A percentile compares a stretch with the other conserved stretches of the same genome.
These are phyloP conservation scores for Penicillium arizonense DNA, from an alignment of 495 filamentous ascomycete genomes.

Conservation along the genomic window DNA sequence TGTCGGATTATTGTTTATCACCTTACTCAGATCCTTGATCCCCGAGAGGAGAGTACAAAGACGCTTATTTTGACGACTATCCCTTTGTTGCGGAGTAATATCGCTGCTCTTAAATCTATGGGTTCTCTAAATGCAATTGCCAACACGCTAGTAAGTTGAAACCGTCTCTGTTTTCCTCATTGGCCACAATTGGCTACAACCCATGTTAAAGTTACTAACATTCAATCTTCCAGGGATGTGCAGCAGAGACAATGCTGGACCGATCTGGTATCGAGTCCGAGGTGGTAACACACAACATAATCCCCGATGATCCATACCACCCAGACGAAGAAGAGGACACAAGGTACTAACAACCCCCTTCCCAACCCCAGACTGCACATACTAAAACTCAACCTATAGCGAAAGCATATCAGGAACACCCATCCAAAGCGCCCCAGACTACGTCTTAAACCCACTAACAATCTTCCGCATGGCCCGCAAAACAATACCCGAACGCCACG, in stretches of 20 bases:
- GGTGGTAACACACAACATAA: conserved; percentile 21
- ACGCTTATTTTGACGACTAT: conserved; percentile 17
- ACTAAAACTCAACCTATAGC: neutral
- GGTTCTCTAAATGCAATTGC: conserved; percentile 22
- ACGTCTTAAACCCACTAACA: conserved; percentile 30
- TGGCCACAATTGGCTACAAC: neutral
- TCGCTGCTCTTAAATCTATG: conserved; percentile 25
- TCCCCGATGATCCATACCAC: conserved; percentile 31
- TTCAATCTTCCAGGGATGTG: conserved; percentile 10
- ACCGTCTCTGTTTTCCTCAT: neutral
- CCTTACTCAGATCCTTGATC: conserved; percentile 30
- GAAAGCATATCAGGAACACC: conserved; percentile 20
- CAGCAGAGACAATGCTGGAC: conserved; percentile 30
- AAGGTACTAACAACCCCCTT: conserved; percentile 4
- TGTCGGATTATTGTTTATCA: conserved; percentile 35
- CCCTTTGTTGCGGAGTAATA: conserved; percentile 26
- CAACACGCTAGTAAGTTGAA: conserved; percentile 15
- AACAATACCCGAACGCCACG: conserved; percentile 31
- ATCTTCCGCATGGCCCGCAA: conserved; percentile 35
- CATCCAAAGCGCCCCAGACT: conserved; percentile 30
- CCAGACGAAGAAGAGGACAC: conserved; percentile 13
- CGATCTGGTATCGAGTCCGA: conserved; percentile 29
- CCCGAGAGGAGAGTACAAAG: conserved; percentile 20
- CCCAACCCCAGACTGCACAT: neutral
- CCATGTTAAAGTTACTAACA: neutral